Evolutionary conservation across 2,329 filamentous ascomycete species (phyloP), one percentile per base, ranked within the genome.

Genomic region (Tympanopsis confertula): DNA sequence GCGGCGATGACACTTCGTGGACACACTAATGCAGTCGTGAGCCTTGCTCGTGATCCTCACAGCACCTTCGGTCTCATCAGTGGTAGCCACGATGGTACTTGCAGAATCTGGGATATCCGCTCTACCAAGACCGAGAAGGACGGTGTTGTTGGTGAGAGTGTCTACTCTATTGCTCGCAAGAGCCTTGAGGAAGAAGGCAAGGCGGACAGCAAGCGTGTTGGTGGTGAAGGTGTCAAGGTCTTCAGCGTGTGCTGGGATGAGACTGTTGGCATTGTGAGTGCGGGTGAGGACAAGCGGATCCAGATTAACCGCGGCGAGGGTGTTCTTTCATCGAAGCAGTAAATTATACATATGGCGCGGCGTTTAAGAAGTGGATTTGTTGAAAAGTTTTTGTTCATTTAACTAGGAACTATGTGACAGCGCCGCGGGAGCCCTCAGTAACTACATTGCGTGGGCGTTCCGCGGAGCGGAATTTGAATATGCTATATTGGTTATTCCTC

Each of bases 31-130:
- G 74, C 74, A 63, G 68, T 80, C 14, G 63, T 66, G 2, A 63
- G 63, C 5, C 50, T 78, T 20, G 56, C 57, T 13, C 54, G 64
- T 7, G 66, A 63, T 28, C 77, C 72, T 17, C 71, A 75, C 29
- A 88, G 81, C 51, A 76, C 80, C 44, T 86, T 88, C 61, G 78
- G 82, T n/a, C 69, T 98, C 5, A 85, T 89, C 0, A 91, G 83
- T 20, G 89, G 77, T n/a, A 84, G 82, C 35, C 85, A 94, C 58
- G 91, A 98, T 57, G 87, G 89, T 22, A 94, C 86, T 1, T 91
- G 86, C 51, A 75, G 87, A 37, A 78, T 98, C 36, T 98, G 91
- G 91, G 91, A 98, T 65, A 70, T 96, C 55, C 69, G 63, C 14
- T 71, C 66, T 5, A 68, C 67, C 3, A 65, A 74, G 49, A 62